Conservation (phyloP, 1,139 yeast genomes). For the Schwanniomyces etchellsii region DNA sequence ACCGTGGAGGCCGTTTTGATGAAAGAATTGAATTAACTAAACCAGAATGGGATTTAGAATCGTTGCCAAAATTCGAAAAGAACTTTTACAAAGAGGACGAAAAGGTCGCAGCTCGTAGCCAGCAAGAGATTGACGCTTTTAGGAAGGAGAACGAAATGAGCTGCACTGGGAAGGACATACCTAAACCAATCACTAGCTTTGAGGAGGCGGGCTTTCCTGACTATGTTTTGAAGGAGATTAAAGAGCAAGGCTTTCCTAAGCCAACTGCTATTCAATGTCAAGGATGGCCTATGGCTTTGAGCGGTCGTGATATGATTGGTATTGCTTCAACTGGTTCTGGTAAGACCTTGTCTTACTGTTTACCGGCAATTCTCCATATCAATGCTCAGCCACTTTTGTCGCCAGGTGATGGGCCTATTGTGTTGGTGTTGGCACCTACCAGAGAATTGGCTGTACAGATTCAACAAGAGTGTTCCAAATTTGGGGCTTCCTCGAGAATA, state of each 20-base stretch:
- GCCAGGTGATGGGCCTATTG: slow-evolving; percentile 97
- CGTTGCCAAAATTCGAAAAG: slow-evolving; percentile 88
- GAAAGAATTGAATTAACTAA: slow-evolving; percentile 55
- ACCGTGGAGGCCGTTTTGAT: slow-evolving; percentile 25
- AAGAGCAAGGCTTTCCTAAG: slow-evolving; percentile 85
- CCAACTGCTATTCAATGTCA: slow-evolving; percentile 98
- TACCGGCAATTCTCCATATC: slow-evolving; percentile 95
- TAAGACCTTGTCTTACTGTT: slow-evolving; percentile 92
- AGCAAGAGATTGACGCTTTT: slow-evolving; percentile 65
- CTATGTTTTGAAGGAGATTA: slow-evolving; percentile 83
- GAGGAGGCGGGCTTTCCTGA: slow-evolving; percentile 98
- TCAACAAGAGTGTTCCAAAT: slow-evolving; percentile 92
- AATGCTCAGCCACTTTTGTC: slow-evolving; percentile 92
- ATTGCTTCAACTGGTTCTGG: slow-evolving; percentile 99
- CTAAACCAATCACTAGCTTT: slow-evolving; percentile 87
- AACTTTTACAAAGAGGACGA: slow-evolving; percentile 89
- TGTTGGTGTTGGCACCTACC: slow-evolving; percentile 93
- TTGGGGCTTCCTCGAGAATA: slow-evolving; percentile 86
- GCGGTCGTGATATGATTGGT: slow-evolving; percentile 99
- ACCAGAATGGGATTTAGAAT: slow-evolving; percentile 75
- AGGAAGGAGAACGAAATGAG: slow-evolving; percentile 86
- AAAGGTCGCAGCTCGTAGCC: slow-evolving; percentile 67
- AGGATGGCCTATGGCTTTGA: slow-evolving; percentile 99
- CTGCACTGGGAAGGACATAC: slow-evolving; percentile 75
- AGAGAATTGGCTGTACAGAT: slow-evolving; percentile 98